Conservation (phyloP, 2,329 filamentous ascomycete species). For the Chaetomium olivaceum region DNA sequence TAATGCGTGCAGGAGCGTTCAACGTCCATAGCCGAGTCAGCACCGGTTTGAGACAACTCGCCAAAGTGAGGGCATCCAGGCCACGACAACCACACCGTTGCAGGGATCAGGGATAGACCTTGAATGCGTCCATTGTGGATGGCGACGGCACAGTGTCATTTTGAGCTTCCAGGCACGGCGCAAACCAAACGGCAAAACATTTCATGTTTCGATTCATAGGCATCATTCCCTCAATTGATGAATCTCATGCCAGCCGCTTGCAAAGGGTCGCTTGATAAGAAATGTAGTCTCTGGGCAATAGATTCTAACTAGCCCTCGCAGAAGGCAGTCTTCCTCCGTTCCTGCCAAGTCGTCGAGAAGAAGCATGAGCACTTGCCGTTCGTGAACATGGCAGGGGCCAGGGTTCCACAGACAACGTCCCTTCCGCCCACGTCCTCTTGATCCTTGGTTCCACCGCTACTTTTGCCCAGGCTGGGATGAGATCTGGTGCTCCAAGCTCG, state of each 20-base stretch:
- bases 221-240: neutral
- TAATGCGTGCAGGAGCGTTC: neutral
- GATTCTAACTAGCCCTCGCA: neutral
- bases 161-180: constrained; percentile 21
- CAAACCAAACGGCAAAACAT: constrained; percentile 13
- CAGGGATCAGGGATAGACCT: constrained; percentile 21
- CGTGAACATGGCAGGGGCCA: constrained; percentile 21
- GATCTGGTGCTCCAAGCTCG: constrained; percentile 26
- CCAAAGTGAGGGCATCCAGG: constrained; percentile 1
- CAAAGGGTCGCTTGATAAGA: neutral
- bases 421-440: constrained; percentile 18
- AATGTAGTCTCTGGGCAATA: too few relatives aligned
- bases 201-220: neutral
- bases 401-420: constrained; percentile 22
- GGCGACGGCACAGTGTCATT: constrained; percentile 8
- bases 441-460: constrained; percentile 31
- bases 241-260: neutral
- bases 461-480: constrained; percentile 27
- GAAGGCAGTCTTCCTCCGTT: neutral
- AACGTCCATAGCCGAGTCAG: neutral
- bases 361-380: constrained; percentile 30
- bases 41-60: neutral
- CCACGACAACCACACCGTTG: neutral
- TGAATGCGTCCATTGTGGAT: constrained; percentile 6
- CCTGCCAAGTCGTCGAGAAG: neutral